Base-by-base conservation (phyloP, 768 basidiomycete species). In the Boletus barrowsii region DNA sequence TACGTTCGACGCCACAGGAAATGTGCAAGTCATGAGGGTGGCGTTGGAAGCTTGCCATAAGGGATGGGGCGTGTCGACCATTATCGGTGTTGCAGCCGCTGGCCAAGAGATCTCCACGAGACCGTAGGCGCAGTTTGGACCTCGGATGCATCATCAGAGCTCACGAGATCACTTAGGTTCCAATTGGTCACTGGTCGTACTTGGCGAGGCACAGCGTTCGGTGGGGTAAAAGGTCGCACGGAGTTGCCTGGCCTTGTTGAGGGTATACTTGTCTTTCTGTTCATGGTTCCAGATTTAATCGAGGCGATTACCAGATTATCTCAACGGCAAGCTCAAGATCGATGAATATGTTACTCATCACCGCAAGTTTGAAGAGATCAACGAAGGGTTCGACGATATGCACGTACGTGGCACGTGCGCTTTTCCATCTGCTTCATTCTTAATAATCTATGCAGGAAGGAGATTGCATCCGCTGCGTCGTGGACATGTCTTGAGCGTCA, bases 41-140 rank as follows among this genome's bases (percentile, higher is more conserved):
- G 97, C 97, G 24, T 83, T 99, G 44, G 97, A 99, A 75, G 90
- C 94, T n/a, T 98, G 94, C 72, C 97, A 99, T 74, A 98, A 98
- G 70, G 97, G 97, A 14, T 99, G 97, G 97, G 97, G 97, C 62
- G 87, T 98, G 41, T 92, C 87, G 53, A 98, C 92, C 52, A 69
- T 99, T 60, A 98, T 99, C 55, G 96, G 96, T 56, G 97, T 99
- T 40, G 97, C 97, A 4, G 93, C 94, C 22, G 93, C 97, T 18
- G 97, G 97, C 8, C 87, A 97, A 65, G 97, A 98, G 72, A 93
- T 95, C 57, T 81, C 88, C 11, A 95, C 93, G 37, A 78, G 93
- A 58, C 93, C 93, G 81, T 90, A 65, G 70, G 88, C 74, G 22
- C 36, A 5, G 11, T 42, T 49, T 44, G 33, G 14, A 18, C 49